phyloP scores from a whole-genome alignment of 2,329 filamentous ascomycete species.

The Rachicladosporium sp. region DNA sequence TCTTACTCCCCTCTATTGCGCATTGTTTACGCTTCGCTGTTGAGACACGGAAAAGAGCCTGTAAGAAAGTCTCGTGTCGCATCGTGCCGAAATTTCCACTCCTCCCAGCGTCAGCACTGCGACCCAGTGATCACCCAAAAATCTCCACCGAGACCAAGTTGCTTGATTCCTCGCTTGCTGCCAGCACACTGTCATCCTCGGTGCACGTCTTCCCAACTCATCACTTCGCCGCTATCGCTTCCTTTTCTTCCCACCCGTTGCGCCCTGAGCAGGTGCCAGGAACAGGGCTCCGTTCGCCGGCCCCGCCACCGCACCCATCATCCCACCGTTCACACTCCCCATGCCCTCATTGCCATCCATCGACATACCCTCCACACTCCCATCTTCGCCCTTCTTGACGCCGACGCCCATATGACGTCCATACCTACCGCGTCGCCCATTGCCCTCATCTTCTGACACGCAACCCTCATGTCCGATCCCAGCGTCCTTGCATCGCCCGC shows the following conservation, averaged over 20 bases:
- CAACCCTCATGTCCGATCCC: slow-evolving; percentile 88
- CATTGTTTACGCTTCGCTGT: no score
- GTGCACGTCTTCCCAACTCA: neutral
- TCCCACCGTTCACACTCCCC: slow-evolving; percentile 14
- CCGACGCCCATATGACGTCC: slow-evolving; percentile 57
- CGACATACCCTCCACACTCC: slow-evolving; percentile 7
- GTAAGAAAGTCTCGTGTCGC: no score
- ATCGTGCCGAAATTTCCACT: no score
- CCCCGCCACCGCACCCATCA: slow-evolving; percentile 8
- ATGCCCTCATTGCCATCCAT: slow-evolving; percentile 5
- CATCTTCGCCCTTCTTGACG: slow-evolving; percentile 42
- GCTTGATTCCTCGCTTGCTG: no score
- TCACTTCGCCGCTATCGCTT: slow-evolving; percentile 30
- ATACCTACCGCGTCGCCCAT: slow-evolving; percentile 91
- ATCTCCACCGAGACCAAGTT: no score
- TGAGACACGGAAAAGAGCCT: no score
- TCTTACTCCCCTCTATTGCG: no score
- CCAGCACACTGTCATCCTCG: slow-evolving; percentile 1
- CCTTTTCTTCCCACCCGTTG: slow-evolving; percentile 54
- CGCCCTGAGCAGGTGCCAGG: slow-evolving; percentile 25
- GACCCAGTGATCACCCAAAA: no score
- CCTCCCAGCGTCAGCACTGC: no score
- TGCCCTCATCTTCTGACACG: slow-evolving; percentile 94
- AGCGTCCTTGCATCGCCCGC: slow-evolving; percentile 88
- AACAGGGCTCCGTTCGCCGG: slow-evolving; percentile 23